These are phyloP conservation scores for Camillea tinctor DNA, from an alignment of 2,329 filamentous ascomycete genomes.

Conservation along the genomic window DNA sequence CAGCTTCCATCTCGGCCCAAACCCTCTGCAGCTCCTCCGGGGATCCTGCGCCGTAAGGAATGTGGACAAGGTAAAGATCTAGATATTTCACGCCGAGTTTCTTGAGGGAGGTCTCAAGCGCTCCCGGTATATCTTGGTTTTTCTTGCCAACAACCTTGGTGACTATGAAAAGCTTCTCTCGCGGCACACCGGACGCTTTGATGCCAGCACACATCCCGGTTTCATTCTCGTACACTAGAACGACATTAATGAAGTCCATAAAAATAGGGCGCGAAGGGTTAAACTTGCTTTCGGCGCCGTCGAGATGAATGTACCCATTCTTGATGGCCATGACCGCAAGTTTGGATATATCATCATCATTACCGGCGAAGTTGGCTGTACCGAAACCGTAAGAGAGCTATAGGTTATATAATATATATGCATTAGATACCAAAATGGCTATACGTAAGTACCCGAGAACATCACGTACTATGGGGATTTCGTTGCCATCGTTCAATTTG, in stretches of 20 bases:
- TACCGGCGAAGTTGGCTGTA: constrained; percentile 61
- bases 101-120: constrained; percentile 56
- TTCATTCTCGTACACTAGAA: constrained; percentile 59
- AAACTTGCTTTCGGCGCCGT: constrained; percentile 63
- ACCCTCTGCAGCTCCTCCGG: constrained; percentile 52
- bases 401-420: not conserved
- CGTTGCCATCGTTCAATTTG: constrained; percentile 69
- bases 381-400: constrained; percentile 69
- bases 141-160: constrained; percentile 50
- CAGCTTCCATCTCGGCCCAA: constrained; percentile 61
- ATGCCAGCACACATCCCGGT: constrained; percentile 68
- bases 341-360: constrained; percentile 53
- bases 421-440: constrained; percentile 1
- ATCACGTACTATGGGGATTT: constrained; percentile 65
- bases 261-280: not conserved
- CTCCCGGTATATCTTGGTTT: constrained; percentile 43
- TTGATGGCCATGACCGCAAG: constrained; percentile 59
- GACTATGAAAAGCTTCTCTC: constrained; percentile 65
- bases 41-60: constrained; percentile 49
- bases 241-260: not conserved
- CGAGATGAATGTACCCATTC: constrained; percentile 66
- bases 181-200: constrained; percentile 60
- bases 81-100: constrained; percentile 68
- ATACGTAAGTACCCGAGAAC: not conserved
- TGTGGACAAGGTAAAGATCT: constrained; percentile 64